Evolutionary conservation across 2,329 filamentous ascomycete species (phyloP).

Genomic region (Diaporthe australafricana): DNA sequence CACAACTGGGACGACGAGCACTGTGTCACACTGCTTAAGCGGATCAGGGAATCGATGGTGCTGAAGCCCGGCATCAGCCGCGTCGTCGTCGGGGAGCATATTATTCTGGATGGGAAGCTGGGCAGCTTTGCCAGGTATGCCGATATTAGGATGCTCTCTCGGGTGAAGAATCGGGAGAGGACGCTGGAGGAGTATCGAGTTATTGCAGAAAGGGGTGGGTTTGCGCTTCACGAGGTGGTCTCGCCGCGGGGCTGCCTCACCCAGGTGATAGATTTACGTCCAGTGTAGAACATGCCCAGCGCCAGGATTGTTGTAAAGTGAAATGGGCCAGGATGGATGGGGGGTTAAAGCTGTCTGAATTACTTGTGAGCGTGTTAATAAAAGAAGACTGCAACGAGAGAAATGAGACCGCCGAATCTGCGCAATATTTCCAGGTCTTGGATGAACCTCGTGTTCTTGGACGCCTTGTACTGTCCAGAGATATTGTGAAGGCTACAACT

Average conservation of each 20-base stretch:
- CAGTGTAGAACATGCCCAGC: neutral
- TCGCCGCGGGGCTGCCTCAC: slow-evolving; percentile 10
- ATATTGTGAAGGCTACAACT: no score
- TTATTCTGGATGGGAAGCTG: neutral
- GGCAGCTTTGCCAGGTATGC: neutral
- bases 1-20: slow-evolving; percentile 5
- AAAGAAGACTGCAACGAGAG: no score
- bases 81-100: slow-evolving; percentile 3
- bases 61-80: neutral
- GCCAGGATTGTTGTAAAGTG: neutral
- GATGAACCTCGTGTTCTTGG: no score
- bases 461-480: no score
- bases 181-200: neutral
- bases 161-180: neutral
- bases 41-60: neutral
- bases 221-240: neutral
- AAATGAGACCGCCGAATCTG: no score
- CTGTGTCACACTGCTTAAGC: neutral
- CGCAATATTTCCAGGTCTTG: no score
- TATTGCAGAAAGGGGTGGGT: neutral
- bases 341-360: no score
- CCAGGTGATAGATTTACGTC: slow-evolving; percentile 10
- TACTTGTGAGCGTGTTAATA: no score
- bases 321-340: no score
- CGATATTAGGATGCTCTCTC: slow-evolving; percentile 1